Evolutionary conservation across 768 basidiomycete species (phyloP).

Genomic region (Tulasnella sp.): DNA sequence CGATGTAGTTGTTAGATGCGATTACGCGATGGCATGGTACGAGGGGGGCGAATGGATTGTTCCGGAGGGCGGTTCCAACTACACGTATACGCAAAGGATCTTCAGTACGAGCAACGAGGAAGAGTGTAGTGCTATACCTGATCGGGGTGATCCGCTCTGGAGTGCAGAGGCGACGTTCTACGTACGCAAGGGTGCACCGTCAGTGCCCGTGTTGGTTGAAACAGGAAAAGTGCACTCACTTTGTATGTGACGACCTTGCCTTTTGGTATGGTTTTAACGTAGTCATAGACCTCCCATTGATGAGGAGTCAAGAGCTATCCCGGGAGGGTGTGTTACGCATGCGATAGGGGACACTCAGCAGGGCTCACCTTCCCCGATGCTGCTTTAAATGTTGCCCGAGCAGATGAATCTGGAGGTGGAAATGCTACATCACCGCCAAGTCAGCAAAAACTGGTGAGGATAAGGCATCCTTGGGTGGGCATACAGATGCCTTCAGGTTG

Average conservation of each 20-base stretch:
- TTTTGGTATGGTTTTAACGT: slow-evolving; percentile 34
- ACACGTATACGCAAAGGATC: background rate
- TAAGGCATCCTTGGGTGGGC: no score
- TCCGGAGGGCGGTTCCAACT: slow-evolving; percentile 53
- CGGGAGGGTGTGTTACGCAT: background rate
- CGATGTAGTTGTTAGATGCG: slow-evolving; percentile 45
- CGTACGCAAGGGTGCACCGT: background rate
- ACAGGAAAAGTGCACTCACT: background rate
- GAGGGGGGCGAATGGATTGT: slow-evolving; percentile 54
- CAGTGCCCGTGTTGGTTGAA: background rate
- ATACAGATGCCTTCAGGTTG: no score
- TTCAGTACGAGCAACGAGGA: background rate
- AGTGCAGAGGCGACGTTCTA: slow-evolving; percentile 35
- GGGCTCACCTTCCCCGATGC: slow-evolving; percentile 24
- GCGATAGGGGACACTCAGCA: background rate
- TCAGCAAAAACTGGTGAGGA: no score
- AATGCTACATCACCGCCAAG: no score
- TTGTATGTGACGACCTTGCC: slow-evolving; percentile 49
- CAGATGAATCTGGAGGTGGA: background rate
- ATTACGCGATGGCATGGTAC: slow-evolving; percentile 63
- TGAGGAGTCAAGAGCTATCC: slow-evolving; percentile 31
- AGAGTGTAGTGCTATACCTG: slow-evolving; percentile 32
- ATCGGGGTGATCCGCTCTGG: slow-evolving; percentile 47
- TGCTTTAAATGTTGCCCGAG: slow-evolving; percentile 23
- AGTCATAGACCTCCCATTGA: slow-evolving; percentile 53